Base-by-base conservation (phyloP, 257 asterid genomes). In the Solanum medicagineum region DNA sequence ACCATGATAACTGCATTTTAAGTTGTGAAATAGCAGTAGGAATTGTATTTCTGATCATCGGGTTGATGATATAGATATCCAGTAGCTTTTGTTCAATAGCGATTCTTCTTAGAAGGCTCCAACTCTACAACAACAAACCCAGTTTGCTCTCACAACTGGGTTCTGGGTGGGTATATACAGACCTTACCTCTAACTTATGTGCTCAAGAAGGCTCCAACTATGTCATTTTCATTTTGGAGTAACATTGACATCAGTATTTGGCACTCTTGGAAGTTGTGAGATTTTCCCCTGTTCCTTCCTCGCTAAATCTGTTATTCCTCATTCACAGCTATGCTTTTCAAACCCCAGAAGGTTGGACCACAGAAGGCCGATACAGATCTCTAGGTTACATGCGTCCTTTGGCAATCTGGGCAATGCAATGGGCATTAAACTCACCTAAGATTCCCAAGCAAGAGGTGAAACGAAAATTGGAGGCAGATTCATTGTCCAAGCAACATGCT, bases 331-430 rank as follows among this genome's bases (percentile, higher is more conserved):
- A 94, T 80, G 94, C 94, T 63, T 97, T 97, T 89, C 99, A 95
- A 90, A 94, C 95, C 3, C 99, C 99, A 0, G 98, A 97, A 87
- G 98, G 90, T 19, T 95, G 98, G 97, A 91, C 88, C 90, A 16
- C 91, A 36, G 95, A 95, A 40, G 98, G 98, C 9, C 89, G 89
- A 15, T 97, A 95, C 59, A 89, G 99, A 63, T 91, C 98, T 40
- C 92, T 95, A 5, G 89, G 91, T 62, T 95, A 97, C 92, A 97
- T 97, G 99, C 91, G 98, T 1, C 98, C 99, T 14, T 86, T 97
- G 83, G 96, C 96, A 24, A 97, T 95, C 80, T 97, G 99, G 98
- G 98, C 98, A 19, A 97, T 97, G 98, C 99, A 97, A 80, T 97
- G 98, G 98, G 98, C 98, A 26, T 86, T 97, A 73, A 90, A 93